Evolutionary conservation across 2,329 filamentous ascomycete genomes (phyloP).

Genomic region (Shiraia bambusicola): DNA sequence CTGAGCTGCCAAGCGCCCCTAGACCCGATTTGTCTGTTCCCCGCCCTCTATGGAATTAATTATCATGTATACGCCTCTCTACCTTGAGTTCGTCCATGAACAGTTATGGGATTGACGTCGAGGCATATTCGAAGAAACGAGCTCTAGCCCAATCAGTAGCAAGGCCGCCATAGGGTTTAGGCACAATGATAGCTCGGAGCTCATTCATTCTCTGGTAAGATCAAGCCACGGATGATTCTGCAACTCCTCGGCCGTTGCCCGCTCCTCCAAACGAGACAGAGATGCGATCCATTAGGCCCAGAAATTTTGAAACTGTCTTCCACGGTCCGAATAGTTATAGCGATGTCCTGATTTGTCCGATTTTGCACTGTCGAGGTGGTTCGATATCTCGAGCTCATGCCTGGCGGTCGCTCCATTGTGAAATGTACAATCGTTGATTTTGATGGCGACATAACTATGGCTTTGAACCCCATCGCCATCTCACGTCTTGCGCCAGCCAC

Average conservation of each 20-base stretch:
- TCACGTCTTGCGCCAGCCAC: slow-evolving; percentile 1
- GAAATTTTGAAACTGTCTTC: background rate
- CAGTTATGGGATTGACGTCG: no score
- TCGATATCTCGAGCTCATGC: background rate
- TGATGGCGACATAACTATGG: background rate
- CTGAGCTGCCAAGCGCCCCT: no score
- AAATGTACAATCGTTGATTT: background rate
- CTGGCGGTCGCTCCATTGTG: background rate
- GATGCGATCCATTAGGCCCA: background rate
- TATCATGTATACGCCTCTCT: no score
- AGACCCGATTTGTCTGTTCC: no score
- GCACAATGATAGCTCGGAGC: no score
- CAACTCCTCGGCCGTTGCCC: background rate
- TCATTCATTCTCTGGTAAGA: no score
- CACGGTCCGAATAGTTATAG: background rate
- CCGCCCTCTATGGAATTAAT: no score
- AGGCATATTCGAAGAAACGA: no score
- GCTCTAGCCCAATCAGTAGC: no score
- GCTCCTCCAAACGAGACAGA: background rate
- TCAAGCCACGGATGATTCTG: background rate
- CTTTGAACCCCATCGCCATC: background rate
- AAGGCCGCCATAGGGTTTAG: no score
- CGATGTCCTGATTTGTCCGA: background rate
- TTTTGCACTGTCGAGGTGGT: background rate
- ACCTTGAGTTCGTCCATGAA: no score